Base-by-base conservation (phyloP, 2,329 filamentous ascomycete species). In the Catunica adiposa region DNA sequence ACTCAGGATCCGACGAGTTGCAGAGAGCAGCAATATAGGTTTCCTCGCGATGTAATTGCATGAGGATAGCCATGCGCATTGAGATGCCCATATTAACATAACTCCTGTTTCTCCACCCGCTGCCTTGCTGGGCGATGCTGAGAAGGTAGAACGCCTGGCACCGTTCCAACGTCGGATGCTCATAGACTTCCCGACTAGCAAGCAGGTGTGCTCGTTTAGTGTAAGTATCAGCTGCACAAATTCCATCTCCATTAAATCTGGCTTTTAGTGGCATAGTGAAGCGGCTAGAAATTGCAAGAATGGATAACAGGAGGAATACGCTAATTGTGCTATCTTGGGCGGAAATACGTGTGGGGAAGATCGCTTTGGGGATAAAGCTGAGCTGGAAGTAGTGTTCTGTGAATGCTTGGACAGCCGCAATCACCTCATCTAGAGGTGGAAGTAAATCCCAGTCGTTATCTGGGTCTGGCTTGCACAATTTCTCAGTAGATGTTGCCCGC, bases 61-160 rank as follows among this genome's bases (percentile, higher is more conserved):
- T 73, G 38, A 76, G 61, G 2, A 73, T 70, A 5, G 76, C 76
- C 73, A 79, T 77, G 50, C 75, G 70, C 56, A 77, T 72, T 9
- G 76, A 71, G 37, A 79, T 73, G 1, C 75, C 76, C 65, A 78
- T 72, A 60, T 78, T 79, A 56, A 78, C 74, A 71, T 78, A 76
- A 63, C 77, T 79, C 54, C 68, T 69, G 53, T 76, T 75, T 42
- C 70, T 73, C 59, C 74, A 66, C 0, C 74, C 77, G 54, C 72
- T 77, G 14, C 76, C 76, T 62, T 79, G 77, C 60, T 80, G 76
- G 3, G 77, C 76, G 55, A 80, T 73, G 61, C 75, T 78, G 15
- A 80, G 66, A 2, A 80, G 65, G 60, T 79, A 79, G 58, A 80
- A 80, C 1, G 72, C 76, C 63, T 80, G 77, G 53, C 75, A 79